Evolutionary conservation across 2,329 filamentous ascomycete genomes (phyloP).

Genomic region (Neonectria ditissima): DNA sequence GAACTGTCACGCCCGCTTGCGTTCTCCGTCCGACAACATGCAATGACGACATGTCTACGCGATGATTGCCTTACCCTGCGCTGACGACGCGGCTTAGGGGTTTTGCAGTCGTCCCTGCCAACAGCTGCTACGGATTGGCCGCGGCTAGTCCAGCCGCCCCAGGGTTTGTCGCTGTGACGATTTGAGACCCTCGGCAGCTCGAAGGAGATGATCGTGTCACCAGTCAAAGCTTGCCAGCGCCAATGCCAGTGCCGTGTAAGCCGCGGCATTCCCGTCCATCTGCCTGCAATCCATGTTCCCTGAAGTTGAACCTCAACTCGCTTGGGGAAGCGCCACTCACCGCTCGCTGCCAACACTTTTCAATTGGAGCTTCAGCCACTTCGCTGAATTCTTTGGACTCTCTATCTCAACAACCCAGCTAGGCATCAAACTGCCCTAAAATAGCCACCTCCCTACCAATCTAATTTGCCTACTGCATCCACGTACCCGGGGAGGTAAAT

Average conservation of each 20-base stretch:
- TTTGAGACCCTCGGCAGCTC: not conserved
- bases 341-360: conserved; percentile 6
- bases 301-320: conserved; percentile 10
- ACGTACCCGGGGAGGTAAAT: too few species aligned
- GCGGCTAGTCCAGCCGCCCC: too few species aligned
- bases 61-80: conserved; percentile 22
- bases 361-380: conserved; percentile 6
- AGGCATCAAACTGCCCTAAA: too few species aligned
- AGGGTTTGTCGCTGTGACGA: too few species aligned
- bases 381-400: not conserved
- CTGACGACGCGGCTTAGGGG: conserved; percentile 20
- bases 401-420: conserved; percentile 1
- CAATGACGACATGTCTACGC: conserved; percentile 44
- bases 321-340: conserved; percentile 14
- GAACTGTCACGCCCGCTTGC: conserved; percentile 31
- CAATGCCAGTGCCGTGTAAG: conserved; percentile 17
- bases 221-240: conserved; percentile 16
- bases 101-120: conserved; percentile 20
- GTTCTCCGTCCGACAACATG: conserved; percentile 27
- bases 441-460: too few species aligned
- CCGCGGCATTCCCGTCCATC: not conserved
- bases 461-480: too few species aligned
- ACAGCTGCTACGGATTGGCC: conserved; percentile 18
- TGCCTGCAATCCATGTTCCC: not conserved
- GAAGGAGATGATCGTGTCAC: conserved; percentile 19